Base-by-base conservation (phyloP, 2,329 filamentous ascomycete genomes). In the Aspergillus oerlinghausenensis region DNA sequence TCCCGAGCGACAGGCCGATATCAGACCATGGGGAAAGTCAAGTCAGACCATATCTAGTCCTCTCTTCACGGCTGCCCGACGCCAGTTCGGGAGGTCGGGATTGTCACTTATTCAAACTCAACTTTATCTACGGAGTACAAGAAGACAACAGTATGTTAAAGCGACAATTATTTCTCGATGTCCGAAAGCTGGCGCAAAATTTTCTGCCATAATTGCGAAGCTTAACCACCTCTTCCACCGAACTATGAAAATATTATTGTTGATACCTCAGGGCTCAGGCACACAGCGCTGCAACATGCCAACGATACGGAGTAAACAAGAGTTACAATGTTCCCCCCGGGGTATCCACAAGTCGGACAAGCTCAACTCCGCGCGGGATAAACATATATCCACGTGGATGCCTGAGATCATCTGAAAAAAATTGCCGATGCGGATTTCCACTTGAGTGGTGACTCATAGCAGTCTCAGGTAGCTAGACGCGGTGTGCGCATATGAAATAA, bases 1-100 rank as follows among this genome's bases (percentile, higher is more conserved):
- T 29, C 48, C 54, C 54, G 49, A 52, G 7, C 23, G 23, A 26
- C 42, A 29, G 49, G 42, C 55, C 50, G 49, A 55, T 50, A 54
- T 56, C 43, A 52, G 48, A 26, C 49, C 38, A 52, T 61, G 55
- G 57, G 59, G 43, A 54, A 56, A 56, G 54, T 35, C 26, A 55
- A 55, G 35, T 54, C 55, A 60, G 55, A 52, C 52, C 54, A 63
- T 32, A 11, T 29, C 29, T 49, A 9, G 40, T 21, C 51, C 40
- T 49, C 40, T 54, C 25, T 61, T 47, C n/a, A 51, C 55, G 59
- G 57, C 47, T 55, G 56, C 53, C 60, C 56, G 60, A 62, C 57
- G 58, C 55, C 38, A 21, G 43, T 58, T 55, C 42, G 9, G 40
- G 2, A 19, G n/a, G 40, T 21, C 40, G 8, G 40, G 40, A 11